Base-by-base conservation (phyloP, 345 rosid genomes). In the Salix exigua region DNA sequence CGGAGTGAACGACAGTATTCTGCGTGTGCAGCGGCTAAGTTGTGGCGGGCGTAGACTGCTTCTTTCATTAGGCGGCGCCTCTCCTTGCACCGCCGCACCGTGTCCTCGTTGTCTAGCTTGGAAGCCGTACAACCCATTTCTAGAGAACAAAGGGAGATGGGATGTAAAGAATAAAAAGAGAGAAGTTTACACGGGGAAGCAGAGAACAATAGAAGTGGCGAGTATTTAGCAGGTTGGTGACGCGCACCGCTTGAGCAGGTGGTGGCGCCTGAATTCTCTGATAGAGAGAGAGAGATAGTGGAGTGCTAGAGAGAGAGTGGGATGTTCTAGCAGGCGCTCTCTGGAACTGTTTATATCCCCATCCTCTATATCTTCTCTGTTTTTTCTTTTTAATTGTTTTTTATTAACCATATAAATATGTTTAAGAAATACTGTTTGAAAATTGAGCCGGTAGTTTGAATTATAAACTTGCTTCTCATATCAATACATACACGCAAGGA, bases 41-140 rank as follows among this genome's bases (percentile, higher is more conserved):
- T 92, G 85, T 94, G 97, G 14, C 99, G 92, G 5, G 99, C 88
- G 75, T 66, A 79, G 65, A 96, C 97, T 28, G 98, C 93, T 73
- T 92, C 97, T 71, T 93, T 90, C 87, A 96, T 94, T 6, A 96
- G 84, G 87, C 97, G 98, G 80, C 99, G 97, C 7, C 99, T 94
- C 23, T 96, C 98, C 77, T 96, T 96, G 85, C 99, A 96, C 26
- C 94, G 91, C 67, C 98, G 80, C 6, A 96, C 99, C 0, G 91
- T 89, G 69, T 96, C 99, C 76, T 96, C 99, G 81, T 94, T 93
- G 80, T 92, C 99, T 19, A 93, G 93, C 83, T 92, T 93, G 2
- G 99, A 96, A 9, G 95, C 95, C 44, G 98, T 71, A 75, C 99
- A 96, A 19, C 99, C 98, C 99, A 94, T 96, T 28, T 12, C 33